Evolutionary conservation across 2,329 filamentous ascomycete genomes (phyloP).

Genomic region (Monosporascus sp.): DNA sequence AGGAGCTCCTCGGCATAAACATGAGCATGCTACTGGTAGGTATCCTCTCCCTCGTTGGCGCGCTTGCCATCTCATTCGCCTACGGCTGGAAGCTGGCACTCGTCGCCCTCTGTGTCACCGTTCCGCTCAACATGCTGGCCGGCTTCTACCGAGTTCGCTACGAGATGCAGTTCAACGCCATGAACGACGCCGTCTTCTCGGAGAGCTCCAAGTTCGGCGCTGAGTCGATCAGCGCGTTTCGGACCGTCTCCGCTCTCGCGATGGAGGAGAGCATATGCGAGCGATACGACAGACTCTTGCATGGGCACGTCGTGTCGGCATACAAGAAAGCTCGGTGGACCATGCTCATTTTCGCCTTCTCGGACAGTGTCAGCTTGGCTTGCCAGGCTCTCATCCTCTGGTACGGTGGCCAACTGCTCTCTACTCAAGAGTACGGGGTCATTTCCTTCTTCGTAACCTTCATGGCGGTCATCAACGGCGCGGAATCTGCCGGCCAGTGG

Average conservation of each 20-base stretch:
- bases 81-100: slow-evolving; percentile 71
- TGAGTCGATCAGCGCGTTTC: slow-evolving; percentile 65
- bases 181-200: slow-evolving; percentile 60
- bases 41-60: slow-evolving; percentile 57
- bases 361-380: slow-evolving; percentile 58
- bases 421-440: slow-evolving; percentile 38
- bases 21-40: slow-evolving; percentile 55
- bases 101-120: slow-evolving; percentile 53
- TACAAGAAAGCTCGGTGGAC: slow-evolving; percentile 55
- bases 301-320: slow-evolving; percentile 50
- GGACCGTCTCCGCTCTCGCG: slow-evolving; percentile 62
- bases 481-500: slow-evolving; percentile 58
- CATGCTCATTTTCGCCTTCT: slow-evolving; percentile 59
- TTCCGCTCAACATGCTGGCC: slow-evolving; percentile 40
- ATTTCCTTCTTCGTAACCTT: slow-evolving; percentile 49
- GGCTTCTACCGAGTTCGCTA: slow-evolving; percentile 45
- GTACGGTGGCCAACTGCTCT: slow-evolving; percentile 56
- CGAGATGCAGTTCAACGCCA: slow-evolving; percentile 58
- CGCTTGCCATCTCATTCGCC: slow-evolving; percentile 57
- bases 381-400: slow-evolving; percentile 58
- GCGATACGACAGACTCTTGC: slow-evolving; percentile 54
- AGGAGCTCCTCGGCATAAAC: slow-evolving; percentile 55
- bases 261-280: slow-evolving; percentile 60
- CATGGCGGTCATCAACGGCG: slow-evolving; percentile 60
- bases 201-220: slow-evolving; percentile 67